phyloP scores from a whole-genome alignment of 306 rosid genomes.

The Malus sylvestris region DNA sequence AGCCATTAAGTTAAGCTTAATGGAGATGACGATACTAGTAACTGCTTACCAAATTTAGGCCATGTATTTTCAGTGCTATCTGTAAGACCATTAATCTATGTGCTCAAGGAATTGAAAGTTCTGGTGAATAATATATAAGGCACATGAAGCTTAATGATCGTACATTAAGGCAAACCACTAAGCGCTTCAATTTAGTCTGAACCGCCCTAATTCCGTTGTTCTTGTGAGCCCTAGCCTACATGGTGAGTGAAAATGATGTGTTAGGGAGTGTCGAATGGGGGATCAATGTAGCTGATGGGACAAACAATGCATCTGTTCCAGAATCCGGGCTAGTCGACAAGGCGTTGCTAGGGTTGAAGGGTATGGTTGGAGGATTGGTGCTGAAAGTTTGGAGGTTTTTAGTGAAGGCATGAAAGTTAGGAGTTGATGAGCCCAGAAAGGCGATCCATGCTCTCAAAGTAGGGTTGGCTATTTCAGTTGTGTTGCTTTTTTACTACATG shows the following conservation, averaged over 20 bases:
- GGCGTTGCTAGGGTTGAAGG: neutral
- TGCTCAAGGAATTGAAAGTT: neutral
- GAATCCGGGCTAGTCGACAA: neutral
- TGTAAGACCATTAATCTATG: neutral
- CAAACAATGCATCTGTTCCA: neutral
- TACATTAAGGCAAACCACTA: neutral
- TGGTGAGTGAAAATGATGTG: neutral
- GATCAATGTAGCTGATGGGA: neutral
- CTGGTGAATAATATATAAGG: neutral
- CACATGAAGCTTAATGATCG: neutral
- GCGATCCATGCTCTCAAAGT: constrained; percentile 63
- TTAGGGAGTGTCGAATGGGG: neutral
- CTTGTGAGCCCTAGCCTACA: neutral
- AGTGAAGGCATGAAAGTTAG: constrained; percentile 60
- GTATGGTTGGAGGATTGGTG: neutral
- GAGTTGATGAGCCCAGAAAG: constrained; percentile 64
- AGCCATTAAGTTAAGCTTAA: neutral
- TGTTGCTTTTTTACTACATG: constrained; percentile 57
- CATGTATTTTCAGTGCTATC: neutral
- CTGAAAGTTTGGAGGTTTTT: neutral
- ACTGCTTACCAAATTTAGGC: neutral
- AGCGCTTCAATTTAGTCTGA: neutral
- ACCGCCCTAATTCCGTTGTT: neutral
- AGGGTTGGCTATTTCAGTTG: constrained; percentile 63
- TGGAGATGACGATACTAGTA: neutral